Base-by-base conservation (phyloP, 176 grass and related monocot genomes). In the Musa beccarii region DNA sequence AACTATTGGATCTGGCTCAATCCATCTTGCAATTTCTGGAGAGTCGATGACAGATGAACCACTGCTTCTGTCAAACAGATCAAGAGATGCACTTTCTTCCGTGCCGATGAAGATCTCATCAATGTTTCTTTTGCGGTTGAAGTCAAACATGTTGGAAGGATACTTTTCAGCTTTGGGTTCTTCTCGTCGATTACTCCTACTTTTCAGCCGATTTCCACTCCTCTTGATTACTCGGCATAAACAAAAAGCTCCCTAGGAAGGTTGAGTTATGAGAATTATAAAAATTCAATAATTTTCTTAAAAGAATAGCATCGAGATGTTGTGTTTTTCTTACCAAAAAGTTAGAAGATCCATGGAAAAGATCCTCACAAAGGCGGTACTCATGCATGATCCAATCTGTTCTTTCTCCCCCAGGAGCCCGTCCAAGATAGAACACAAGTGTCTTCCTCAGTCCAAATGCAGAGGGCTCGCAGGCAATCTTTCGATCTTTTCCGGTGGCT, bases 351-450 rank as follows among this genome's bases (percentile, higher is more conserved):
- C 96, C 89, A 53, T 92, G 90, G 25, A 65, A 63, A 56, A 92
- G 75, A 79, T 95, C 87, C 82, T 95, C 88, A 66, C 96, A 99
- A 75, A 99, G 85, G 2, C 96, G 86, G 79, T 99, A 99, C 84
- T 99, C 96, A 28, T 99, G 96, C 96, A 99, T 99, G 78, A 95
- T 87, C 96, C 96, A 99, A 83, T 95, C 83, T 21, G 96, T 95
- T 75, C 96, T 83, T 75, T 94, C 86, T 76, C 96, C 96, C 61
- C 96, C 96, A n/a, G 96, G 96, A 2, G 96, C 96, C 24, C 96
- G 59, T 24, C 96, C 96, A 54, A 63, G 59, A 80, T 99, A 99
- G 85, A 99, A 99, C 59, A 99, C 96, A 13, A 99, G 91, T 50
- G 96, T 99, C 83, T 99, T 99, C 73, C 96, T 85, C 28, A 99